Evolutionary conservation across 805 yeast genomes (phyloP).

Genomic region (Spathaspora arborariae): DNA sequence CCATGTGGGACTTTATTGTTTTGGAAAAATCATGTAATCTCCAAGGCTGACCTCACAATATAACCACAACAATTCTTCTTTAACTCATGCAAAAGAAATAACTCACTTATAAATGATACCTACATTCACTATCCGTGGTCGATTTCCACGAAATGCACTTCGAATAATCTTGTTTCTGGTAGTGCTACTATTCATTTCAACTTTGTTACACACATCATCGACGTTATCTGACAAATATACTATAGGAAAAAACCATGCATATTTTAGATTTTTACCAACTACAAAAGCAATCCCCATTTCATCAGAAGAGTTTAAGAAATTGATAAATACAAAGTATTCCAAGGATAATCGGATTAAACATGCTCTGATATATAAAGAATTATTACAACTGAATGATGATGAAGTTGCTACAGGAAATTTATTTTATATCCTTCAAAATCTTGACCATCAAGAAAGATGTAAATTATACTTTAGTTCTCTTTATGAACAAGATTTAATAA

Average conservation of each 20-base stretch:
- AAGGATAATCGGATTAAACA: not conserved
- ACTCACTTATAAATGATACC: not conserved
- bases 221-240: not conserved
- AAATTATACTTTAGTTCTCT: conserved; percentile 16
- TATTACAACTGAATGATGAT: conserved; percentile 2
- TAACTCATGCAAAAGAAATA: not conserved
- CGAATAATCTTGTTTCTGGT: not conserved
- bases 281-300: not conserved
- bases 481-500: not conserved
- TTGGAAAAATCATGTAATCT: too few species aligned
- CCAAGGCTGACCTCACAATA: too few species aligned
- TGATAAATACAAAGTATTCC: not conserved
- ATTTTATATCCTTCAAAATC: conserved; percentile 10
- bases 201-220: not conserved
- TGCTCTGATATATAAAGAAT: conserved; percentile 4
- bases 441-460: conserved; percentile 16
- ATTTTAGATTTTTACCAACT: not conserved
- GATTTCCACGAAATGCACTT: not conserved
- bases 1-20: too few species aligned
- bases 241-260: not conserved
- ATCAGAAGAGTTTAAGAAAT: not conserved
- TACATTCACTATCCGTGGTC: not conserved
- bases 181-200: not conserved
- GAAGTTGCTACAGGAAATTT: conserved; percentile 4
- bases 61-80: not conserved